These are phyloP conservation scores for Lasiodiplodia sp. DNA, from an alignment of 2,329 filamentous ascomycete species.

Conservation along the genomic window DNA sequence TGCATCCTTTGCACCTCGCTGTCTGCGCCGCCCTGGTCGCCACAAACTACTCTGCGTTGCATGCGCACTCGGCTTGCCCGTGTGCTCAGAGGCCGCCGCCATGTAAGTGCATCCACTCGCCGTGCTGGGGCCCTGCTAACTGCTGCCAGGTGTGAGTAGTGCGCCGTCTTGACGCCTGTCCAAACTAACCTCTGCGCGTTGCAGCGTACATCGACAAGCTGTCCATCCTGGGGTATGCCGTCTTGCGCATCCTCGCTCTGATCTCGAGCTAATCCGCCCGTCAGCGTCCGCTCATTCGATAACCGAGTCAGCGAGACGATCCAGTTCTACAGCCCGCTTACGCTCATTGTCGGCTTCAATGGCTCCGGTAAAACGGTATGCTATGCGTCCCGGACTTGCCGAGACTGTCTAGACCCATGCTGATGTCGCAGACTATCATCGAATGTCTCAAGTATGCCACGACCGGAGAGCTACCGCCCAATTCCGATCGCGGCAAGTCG, in stretches of 20 bases:
- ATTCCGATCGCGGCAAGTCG: conserved; percentile 83
- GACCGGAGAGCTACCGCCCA: conserved; percentile 90
- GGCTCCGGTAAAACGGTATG: conserved; percentile 89
- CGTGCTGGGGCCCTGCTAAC: conserved; percentile 8
- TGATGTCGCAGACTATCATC: conserved; percentile 79
- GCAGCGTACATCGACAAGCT: conserved; percentile 87
- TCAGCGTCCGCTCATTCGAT: conserved; percentile 81
- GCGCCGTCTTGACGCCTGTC: background rate
- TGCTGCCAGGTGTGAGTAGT: conserved; percentile 25
- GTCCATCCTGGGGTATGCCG: conserved; percentile 74
- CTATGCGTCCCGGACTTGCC: conserved; percentile 8
- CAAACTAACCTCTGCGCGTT: conserved; percentile 6
- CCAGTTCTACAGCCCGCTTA: conserved; percentile 87
- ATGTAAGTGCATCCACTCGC: conserved; percentile 16
- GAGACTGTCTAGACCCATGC: conserved; percentile 13
- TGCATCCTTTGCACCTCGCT: background rate
- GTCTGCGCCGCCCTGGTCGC: background rate
- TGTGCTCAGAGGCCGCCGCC: conserved; percentile 3
- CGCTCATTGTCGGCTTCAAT: conserved; percentile 96
- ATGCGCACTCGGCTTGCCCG: background rate
- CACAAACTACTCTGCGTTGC: background rate
- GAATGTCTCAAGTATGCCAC: conserved; percentile 98
- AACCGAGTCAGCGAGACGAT: conserved; percentile 78
- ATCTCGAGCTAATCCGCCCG: conserved; percentile 3
- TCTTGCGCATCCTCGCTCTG: background rate